These are phyloP conservation scores for Gracilaria vermiculophylla DNA, from an alignment of 23 red algal genomes.

Conservation along the genomic window DNA sequence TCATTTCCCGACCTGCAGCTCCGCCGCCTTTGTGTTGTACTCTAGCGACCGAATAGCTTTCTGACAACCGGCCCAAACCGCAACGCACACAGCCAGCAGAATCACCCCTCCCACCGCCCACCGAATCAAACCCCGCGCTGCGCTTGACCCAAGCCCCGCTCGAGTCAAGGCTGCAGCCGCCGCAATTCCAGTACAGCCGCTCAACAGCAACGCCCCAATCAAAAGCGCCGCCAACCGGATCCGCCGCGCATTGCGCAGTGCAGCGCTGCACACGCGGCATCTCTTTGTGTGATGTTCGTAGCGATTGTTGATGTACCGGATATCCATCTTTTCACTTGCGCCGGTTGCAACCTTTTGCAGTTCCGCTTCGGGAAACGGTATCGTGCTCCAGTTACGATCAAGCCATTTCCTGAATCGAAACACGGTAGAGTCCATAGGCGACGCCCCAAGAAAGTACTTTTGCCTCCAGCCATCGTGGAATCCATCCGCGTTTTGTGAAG, in stretches of 20 bases:
- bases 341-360: neutral
- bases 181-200: too few relatives aligned
- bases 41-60: too few relatives aligned
- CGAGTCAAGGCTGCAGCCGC: too few relatives aligned
- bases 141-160: too few relatives aligned
- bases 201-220: neutral
- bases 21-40: too few relatives aligned
- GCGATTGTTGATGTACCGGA: constrained; percentile 34
- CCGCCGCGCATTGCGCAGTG: constrained; percentile 16
- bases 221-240: neutral
- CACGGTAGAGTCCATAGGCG: constrained; percentile 20
- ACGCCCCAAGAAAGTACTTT: neutral
- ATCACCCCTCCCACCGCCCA: too few relatives aligned
- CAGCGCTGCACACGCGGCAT: constrained; percentile 1
- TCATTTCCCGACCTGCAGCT: too few relatives aligned
- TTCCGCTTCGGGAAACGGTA: constrained; percentile 22
- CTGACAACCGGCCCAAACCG: too few relatives aligned
- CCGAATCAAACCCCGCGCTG: neutral
- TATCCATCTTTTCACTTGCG: neutral
- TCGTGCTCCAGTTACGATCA: neutral
- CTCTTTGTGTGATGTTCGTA: constrained; percentile 40
- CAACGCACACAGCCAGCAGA: too few relatives aligned
- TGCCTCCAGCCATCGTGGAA: constrained; percentile 2
- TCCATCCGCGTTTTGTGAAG: neutral
- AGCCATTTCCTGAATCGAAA: constrained; percentile 35